Percentiles rank a stretch among this genome's conserved stretches.
Evolutionary conservation across 345 rosid genomes (phyloP).

Genomic region (Brassica napus): Da-Ae NC_063447.1:61613501-61614000

Average conservation of each 20-base stretch:
- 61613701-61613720: constrained; percentile 68
- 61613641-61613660: constrained; percentile 74
- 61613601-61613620: constrained; percentile 42
- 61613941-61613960: constrained; percentile 68
- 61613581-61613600: background rate
- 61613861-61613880: background rate
- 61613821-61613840: constrained; percentile 30
- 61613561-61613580: background rate
- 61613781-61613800: background rate
- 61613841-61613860: background rate
- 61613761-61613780: background rate
- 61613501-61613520: constrained; percentile 54
- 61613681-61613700: constrained; percentile 84
- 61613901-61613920: constrained; percentile 46
- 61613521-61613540: background rate
- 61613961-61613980: constrained; percentile 48
- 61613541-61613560: background rate
- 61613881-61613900: no score
- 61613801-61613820: background rate
- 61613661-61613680: constrained; percentile 74
- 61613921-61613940: constrained; percentile 15
- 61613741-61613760: background rate
- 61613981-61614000: constrained; percentile 25
- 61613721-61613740: constrained; percentile 68
- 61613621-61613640: constrained; percentile 69